These are phyloP conservation scores for Blastobotrys robertii DNA, from an alignment of 805 yeast genomes.

Conservation along the genomic window DNA sequence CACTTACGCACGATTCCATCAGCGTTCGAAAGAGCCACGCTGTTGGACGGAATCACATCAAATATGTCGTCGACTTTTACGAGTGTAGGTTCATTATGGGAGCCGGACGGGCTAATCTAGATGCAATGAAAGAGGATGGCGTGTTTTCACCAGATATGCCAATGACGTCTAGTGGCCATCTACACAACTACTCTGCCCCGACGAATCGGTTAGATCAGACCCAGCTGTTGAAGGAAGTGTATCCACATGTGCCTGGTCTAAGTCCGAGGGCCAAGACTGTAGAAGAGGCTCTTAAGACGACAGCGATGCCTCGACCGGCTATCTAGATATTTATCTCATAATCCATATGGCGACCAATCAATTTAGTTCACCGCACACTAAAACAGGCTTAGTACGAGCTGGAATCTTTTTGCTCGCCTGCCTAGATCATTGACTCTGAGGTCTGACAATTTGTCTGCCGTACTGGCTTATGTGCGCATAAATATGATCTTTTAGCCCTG, in stretches of 20 bases:
- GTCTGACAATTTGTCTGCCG: too few species aligned
- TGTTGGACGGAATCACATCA: conserved; percentile 66
- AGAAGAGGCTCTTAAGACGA: not conserved
- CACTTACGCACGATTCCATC: conserved; percentile 78
- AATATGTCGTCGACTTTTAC: conserved; percentile 64
- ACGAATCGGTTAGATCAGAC: conserved; percentile 7
- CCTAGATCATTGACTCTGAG: too few species aligned
- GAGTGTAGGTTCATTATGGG: conserved; percentile 31
- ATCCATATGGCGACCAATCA: too few species aligned
- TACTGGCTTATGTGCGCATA: too few species aligned
- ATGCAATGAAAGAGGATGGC: conserved; percentile 12
- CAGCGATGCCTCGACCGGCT: too few species aligned
- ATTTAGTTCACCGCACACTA: too few species aligned
- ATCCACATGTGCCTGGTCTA: conserved; percentile 12
- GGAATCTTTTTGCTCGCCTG: too few species aligned
- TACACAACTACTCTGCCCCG: too few species aligned
- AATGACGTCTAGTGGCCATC: not conserved
- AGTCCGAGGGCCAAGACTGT: not conserved
- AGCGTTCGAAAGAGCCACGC: conserved; percentile 78
- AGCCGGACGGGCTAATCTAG: not conserved
- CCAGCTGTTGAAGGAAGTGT: conserved; percentile 3
- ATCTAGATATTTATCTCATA: too few species aligned
- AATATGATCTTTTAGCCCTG: too few species aligned
- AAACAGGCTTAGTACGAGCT: too few species aligned
- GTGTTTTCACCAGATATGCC: conserved; percentile 8